Evolutionary conservation across 768 basidiomycete species (phyloP).

Genomic region (Lactarius tabidus): DNA sequence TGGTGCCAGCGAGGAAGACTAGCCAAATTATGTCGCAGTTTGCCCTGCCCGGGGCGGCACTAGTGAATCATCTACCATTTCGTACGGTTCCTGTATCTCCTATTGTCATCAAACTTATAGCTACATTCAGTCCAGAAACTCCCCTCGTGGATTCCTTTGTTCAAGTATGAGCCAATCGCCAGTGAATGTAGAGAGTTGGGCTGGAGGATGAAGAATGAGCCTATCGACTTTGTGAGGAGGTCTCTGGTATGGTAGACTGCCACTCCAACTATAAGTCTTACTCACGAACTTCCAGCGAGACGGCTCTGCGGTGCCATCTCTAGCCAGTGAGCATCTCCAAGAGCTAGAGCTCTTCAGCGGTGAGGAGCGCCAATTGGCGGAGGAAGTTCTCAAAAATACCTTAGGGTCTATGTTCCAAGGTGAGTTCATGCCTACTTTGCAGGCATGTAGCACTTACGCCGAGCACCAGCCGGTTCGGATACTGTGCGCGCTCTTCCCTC

Average conservation of each 20-base stretch:
- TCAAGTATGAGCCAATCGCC: constrained; percentile 2
- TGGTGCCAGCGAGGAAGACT: neutral
- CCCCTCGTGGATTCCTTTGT: constrained; percentile 5
- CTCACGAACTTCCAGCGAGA: neutral
- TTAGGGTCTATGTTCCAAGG: constrained; percentile 11
- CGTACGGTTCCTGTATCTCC: neutral
- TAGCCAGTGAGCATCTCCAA: constrained; percentile 1
- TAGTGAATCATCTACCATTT: constrained; percentile 1
- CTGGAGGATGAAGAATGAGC: neutral
- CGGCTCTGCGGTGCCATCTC: constrained; percentile 1
- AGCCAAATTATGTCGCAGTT: neutral
- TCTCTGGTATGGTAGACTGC: neutral
- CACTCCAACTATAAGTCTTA: neutral
- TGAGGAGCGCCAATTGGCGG: neutral
- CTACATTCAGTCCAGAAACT: neutral
- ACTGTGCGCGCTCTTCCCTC: neutral
- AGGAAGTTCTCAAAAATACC: neutral
- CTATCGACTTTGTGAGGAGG: constrained; percentile 14
- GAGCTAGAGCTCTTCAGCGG: neutral
- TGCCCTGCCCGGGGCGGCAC: neutral
- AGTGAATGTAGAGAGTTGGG: neutral
- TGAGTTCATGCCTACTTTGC: neutral
- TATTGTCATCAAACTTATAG: neutral
- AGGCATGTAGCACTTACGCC: neutral
- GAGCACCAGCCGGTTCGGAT: neutral